Conservation (phyloP, 2,329 filamentous ascomycete genomes). For the Monosporascus sp. region DNA sequence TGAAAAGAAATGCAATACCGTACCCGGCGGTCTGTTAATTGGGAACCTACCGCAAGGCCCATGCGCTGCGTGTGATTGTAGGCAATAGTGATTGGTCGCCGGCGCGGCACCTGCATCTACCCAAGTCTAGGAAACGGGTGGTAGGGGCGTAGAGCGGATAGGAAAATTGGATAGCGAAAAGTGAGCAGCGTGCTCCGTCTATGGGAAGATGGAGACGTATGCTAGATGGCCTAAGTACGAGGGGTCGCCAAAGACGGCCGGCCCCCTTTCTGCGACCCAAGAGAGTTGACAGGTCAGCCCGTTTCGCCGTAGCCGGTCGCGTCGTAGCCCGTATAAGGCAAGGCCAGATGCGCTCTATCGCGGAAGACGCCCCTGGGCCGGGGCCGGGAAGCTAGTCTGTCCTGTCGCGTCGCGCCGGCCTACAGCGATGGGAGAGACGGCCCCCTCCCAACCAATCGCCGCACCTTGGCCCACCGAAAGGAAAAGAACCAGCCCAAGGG, state of each 20-base stretch:
- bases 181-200: neutral
- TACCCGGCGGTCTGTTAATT: neutral
- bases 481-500: neutral
- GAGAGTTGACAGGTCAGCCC: neutral
- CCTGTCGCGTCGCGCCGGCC: neutral
- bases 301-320: neutral
- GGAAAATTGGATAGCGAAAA: neutral
- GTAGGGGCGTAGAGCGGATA: neutral
- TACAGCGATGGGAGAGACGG: slow-evolving; percentile 4
- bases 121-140: neutral
- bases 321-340: neutral
- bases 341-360: neutral
- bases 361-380: neutral
- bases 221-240: neutral
- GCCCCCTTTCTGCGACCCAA: neutral
- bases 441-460: slow-evolving; percentile 9
- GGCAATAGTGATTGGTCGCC: neutral
- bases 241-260: neutral
- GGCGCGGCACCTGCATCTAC: neutral
- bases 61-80: neutral
- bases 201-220: neutral
- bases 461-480: slow-evolving; percentile 14
- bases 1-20: neutral
- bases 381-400: neutral
- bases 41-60: neutral